Base-by-base conservation (phyloP, 2,329 filamentous ascomycete species). In the Coniochaeta hoffmannii region DNA sequence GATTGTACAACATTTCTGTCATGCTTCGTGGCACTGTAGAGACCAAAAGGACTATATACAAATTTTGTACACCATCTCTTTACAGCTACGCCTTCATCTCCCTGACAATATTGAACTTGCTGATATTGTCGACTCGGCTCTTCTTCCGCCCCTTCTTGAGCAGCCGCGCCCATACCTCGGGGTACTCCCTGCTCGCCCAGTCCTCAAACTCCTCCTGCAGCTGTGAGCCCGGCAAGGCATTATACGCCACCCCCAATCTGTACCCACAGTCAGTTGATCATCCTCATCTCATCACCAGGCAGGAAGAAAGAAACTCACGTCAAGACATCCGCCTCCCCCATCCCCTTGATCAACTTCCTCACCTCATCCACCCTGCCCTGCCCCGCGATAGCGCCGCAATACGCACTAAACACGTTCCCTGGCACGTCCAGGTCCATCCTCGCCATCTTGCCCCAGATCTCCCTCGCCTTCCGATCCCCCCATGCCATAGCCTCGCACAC, bases 351-450 rank as follows among this genome's bases (percentile, higher is more conserved):
- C 32, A 89, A 74, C 56, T 77, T 73, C 62, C 85, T 81, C 2
- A 85, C 85, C 62, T 88, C 84, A 19, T 89, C 82, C 50, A 89
- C 77, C 52, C 86, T 78, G 24, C 84, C 86, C 60, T 90, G 88
- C 3, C 85, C 85, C 0, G 88, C 89, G 55, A 96, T 69, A 0
- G 89, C 89, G 9, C 85, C 88, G 50, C 88, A 76, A 67, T 96
- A 97, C 1, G 86, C 84, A 19, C 82, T 82, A 71, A 89, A 93
- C 12, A 97, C 81, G 2, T 78, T 70, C 22, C 81, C 79, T 35
- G 90, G 88, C 24, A 96, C 78, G 38, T 90, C 86, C 53, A 97
- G 79, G 30, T 94, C 90, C 78, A 95, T 86, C 55, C 77, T 77
- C 62, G 80, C 78, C 56, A 94, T 78, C 70, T 83, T 84, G 22